Conservation (phyloP, 2,329 filamentous ascomycete genomes). For the Alternaria tenuissima region DNA sequence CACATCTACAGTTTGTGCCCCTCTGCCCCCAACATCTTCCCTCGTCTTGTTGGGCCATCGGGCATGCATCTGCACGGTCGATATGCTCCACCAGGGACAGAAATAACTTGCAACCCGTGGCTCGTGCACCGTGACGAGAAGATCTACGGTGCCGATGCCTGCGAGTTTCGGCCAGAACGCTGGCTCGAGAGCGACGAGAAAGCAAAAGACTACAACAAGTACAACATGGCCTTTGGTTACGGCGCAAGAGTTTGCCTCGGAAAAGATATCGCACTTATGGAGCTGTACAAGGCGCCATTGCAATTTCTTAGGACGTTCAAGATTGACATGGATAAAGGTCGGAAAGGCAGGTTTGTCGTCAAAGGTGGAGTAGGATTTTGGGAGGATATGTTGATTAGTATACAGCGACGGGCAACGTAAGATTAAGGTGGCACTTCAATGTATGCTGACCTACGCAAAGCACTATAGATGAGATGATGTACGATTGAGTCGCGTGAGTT, state of each 20-base stretch:
- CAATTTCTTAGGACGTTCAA: conserved; percentile 55
- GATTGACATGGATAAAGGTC: conserved; percentile 36
- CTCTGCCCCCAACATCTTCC: conserved; percentile 61
- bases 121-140: conserved; percentile 39
- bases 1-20: conserved; percentile 53
- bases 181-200: conserved; percentile 49
- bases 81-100: conserved; percentile 36
- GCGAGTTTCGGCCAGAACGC: conserved; percentile 38
- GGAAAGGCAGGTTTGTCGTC: conserved; percentile 49
- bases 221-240: conserved; percentile 61
- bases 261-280: conserved; percentile 62
- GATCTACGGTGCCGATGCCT: conserved; percentile 41
- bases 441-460: not conserved
- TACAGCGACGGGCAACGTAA: conserved; percentile 29
- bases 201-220: conserved; percentile 56
- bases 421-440: conserved; percentile 3
- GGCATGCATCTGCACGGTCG: conserved; percentile 49
- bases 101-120: conserved; percentile 43
- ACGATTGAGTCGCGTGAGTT: not conserved
- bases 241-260: conserved; percentile 60
- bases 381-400: conserved; percentile 52
- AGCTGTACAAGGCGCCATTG: conserved; percentile 57
- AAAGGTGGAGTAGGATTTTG: conserved; percentile 56
- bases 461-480: not conserved
- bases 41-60: conserved; percentile 52